Evolutionary conservation across 164 flowering plant genomes (phyloP).

Genomic region (Piper longum): DNA sequence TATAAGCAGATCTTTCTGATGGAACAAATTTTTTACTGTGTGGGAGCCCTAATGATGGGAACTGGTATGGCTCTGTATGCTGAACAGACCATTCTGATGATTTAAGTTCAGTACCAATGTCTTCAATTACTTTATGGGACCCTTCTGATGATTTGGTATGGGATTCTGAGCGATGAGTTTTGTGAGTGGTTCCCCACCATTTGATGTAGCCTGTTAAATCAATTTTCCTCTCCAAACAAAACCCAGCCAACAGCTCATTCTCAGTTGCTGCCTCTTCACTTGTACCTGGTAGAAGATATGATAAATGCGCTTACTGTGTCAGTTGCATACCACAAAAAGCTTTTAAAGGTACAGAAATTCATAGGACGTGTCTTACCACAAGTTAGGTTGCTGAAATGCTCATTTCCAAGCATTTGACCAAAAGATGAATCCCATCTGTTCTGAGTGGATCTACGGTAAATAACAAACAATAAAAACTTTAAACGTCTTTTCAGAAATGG

Average conservation of each 20-base stretch:
- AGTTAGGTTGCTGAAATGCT: conserved; percentile 39
- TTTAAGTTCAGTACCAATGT: conserved; percentile 53
- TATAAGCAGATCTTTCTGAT: conserved; percentile 50
- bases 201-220: conserved; percentile 75
- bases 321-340: no score
- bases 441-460: conserved; percentile 12
- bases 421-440: conserved; percentile 74
- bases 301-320: not conserved
- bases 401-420: conserved; percentile 51
- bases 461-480: no score
- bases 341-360: not conserved
- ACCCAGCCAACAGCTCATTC: conserved; percentile 43
- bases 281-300: conserved; percentile 18
- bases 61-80: conserved; percentile 81
- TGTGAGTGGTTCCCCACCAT: conserved; percentile 76
- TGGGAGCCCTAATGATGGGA: conserved; percentile 58
- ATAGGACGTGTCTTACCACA: conserved; percentile 33
- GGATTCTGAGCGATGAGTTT: conserved; percentile 36
- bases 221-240: conserved; percentile 64
- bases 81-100: conserved; percentile 35
- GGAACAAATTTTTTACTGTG: conserved; percentile 24
- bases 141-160: conserved; percentile 40
- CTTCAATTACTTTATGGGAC: conserved; percentile 36
- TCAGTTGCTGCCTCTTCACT: conserved; percentile 60
- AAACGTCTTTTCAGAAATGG: not conserved